Conservation (phyloP, 225 moss, liverwort and hornwort genomes). For the Straminergon stramineum region DNA sequence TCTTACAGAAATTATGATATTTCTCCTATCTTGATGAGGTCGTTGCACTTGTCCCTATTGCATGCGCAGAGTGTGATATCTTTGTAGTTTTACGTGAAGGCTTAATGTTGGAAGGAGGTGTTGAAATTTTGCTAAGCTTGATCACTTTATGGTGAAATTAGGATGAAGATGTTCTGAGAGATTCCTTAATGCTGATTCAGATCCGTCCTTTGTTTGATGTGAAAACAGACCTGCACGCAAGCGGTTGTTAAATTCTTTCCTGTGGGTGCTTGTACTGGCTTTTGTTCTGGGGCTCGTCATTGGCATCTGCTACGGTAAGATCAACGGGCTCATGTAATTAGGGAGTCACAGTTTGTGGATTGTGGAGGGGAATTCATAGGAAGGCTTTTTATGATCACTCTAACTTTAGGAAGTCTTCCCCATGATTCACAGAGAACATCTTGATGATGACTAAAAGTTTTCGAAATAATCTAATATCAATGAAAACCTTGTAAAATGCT, state of each 20-base stretch:
- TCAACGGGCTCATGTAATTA: not conserved
- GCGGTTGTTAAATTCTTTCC: constrained; percentile 47
- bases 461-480: not conserved
- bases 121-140: not conserved
- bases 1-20: not conserved
- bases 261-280: constrained; percentile 68
- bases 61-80: not conserved
- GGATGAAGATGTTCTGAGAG: not conserved
- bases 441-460: not conserved
- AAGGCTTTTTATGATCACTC: not conserved
- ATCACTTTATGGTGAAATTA: not conserved
- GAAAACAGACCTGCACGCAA: constrained; percentile 46
- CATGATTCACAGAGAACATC: not conserved
- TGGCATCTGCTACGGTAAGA: constrained; percentile 55
- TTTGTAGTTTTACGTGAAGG: not conserved
- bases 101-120: too few species aligned
- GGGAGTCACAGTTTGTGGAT: not conserved
- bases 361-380: not conserved
- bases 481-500: not conserved
- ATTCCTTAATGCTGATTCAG: not conserved
- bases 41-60: not conserved
- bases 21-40: not conserved
- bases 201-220: not conserved
- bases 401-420: not conserved
- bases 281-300: constrained; percentile 56